A percentile compares a stretch with the other conserved stretches of the same genome.
Evolutionary conservation across 2,329 filamentous ascomycete species (phyloP).

Genomic region (Pseudogymnoascus sp.): DNA sequence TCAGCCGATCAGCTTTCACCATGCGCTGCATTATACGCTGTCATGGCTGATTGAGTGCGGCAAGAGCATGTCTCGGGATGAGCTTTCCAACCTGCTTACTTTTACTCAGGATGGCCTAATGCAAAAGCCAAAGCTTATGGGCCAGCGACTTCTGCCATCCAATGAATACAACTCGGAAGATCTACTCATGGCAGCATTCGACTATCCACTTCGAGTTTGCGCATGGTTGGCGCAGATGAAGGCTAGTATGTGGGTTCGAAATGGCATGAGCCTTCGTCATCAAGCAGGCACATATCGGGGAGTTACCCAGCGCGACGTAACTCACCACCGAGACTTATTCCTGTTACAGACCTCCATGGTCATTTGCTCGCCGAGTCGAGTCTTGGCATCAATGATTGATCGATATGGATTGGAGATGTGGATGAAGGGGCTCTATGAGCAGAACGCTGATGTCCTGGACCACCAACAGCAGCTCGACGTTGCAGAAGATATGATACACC

Average conservation of each 20-base stretch:
- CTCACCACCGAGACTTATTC: constrained; percentile 91
- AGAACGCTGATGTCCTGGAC: constrained; percentile 67
- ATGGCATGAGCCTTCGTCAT: constrained; percentile 90
- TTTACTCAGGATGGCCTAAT: constrained; percentile 66
- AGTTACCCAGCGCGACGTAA: constrained; percentile 81
- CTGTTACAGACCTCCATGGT: constrained; percentile 86
- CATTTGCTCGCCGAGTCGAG: constrained; percentile 71
- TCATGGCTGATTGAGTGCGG: constrained; percentile 94
- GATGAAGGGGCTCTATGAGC: constrained; percentile 75
- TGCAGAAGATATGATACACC: constrained; percentile 89
- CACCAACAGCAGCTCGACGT: constrained; percentile 84
- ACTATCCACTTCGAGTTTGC: constrained; percentile 86
- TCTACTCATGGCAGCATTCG: constrained; percentile 78
- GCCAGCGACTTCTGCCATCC: constrained; percentile 44
- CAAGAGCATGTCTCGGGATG: constrained; percentile 60
- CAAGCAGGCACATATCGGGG: constrained; percentile 91
- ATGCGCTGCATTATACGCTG: constrained; percentile 88
- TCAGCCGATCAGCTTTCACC: constrained; percentile 92
- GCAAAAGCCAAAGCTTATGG: constrained; percentile 54
- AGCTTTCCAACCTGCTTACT: constrained; percentile 59
- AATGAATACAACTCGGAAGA: constrained; percentile 60
- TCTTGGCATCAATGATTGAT: constrained; percentile 83
- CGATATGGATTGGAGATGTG: constrained; percentile 82
- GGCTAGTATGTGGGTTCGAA: constrained; percentile 96
- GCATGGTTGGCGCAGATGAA: constrained; percentile 98